Evolutionary conservation across 2,329 filamentous ascomycete genomes (phyloP), one percentile per base, ranked within the genome.

Genomic region (Colletotrichum musae): DNA sequence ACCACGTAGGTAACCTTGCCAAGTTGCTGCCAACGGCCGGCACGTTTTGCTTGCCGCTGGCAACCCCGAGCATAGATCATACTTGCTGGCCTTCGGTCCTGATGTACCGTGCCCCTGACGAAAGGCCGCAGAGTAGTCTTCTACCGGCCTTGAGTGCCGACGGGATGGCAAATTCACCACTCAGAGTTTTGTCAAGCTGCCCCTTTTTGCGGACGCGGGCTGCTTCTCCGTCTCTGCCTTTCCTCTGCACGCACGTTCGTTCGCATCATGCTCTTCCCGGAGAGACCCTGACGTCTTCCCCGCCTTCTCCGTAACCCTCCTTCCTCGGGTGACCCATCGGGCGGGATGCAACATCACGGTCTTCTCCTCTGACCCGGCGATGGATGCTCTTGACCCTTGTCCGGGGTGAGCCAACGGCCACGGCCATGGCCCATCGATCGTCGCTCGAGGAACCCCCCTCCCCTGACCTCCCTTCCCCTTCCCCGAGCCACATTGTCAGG

Each of bases 281-380:
- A 24, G 21, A 39, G 16, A 36, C 26, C 16, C 24, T 53, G 24
- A 7, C 39, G 3, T 52, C 28, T 15, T 4, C 41, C 59, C 39
- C 32, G 32, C 21, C 21, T 24, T 24, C 21, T 24, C 3, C 21
- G 32, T 10, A 36, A 36, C 32, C 32, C 32, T 36, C 39, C 39
- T 66, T 57, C 67, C 67, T 62, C 62, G 15, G 67, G 67, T 26
- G 28, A 52, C 43, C 67, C 51, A 58, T 70, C 28, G 21, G 45
- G 63, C 62, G 57, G 67, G 26, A 67, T 70, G 67, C 57, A 51
- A 67, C 63, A 57, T 60, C 51, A 61, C 36, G 13, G 51, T 36
- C 41, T 66, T 12, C 45, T 36, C n/a, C 24, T 28, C 48, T 9
- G 12, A 26, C 21, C 36, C 24, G 48, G 39, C 58, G 41, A 28